These are phyloP conservation scores for Psilocybe cyanescens DNA, from an alignment of 768 basidiomycete genomes.

Conservation along the genomic window DNA sequence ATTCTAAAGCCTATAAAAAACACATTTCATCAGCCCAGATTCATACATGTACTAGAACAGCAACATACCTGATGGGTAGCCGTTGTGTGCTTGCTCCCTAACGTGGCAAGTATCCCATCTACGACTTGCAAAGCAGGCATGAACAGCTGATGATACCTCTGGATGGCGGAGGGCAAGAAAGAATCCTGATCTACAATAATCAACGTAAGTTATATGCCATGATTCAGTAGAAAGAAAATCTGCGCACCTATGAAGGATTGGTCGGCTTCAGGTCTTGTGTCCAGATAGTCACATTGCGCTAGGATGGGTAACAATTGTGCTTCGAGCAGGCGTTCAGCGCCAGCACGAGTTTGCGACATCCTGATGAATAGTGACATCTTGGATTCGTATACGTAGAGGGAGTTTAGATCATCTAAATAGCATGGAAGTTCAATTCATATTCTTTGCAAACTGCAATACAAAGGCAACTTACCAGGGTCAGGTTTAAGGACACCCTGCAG, in stretches of 20 bases:
- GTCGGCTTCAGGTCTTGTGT: constrained; percentile 82
- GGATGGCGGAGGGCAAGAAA: constrained; percentile 87
- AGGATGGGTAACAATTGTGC: constrained; percentile 74
- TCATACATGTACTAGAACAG: not conserved
- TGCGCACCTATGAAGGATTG: constrained; percentile 80
- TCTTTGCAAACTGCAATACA: not conserved
- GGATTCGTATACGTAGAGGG: constrained; percentile 92
- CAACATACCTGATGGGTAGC: constrained; percentile 67
- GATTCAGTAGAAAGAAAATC: constrained; percentile 17
- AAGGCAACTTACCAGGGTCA: constrained; percentile 75
- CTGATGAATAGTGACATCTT: constrained; percentile 90
- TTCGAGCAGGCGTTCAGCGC: constrained; percentile 85
- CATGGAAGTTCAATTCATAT: not conserved
- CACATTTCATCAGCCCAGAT: not conserved
- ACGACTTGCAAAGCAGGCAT: constrained; percentile 87
- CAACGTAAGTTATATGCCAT: not conserved
- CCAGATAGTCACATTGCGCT: constrained; percentile 86
- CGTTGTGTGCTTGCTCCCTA: constrained; percentile 69
- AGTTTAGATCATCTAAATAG: constrained; percentile 79
- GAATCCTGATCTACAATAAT: constrained; percentile 66
- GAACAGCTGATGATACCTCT: constrained; percentile 90
- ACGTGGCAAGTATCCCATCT: constrained; percentile 74
- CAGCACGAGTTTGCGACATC: constrained; percentile 79
- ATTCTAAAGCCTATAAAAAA: constrained; percentile 66
- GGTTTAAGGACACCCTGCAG: constrained; percentile 81